Percentiles rank a stretch among this genome's conserved stretches.
Evolutionary conservation across 306 rosid species (phyloP).

Genomic region (Lathyrus sativus): DNA sequence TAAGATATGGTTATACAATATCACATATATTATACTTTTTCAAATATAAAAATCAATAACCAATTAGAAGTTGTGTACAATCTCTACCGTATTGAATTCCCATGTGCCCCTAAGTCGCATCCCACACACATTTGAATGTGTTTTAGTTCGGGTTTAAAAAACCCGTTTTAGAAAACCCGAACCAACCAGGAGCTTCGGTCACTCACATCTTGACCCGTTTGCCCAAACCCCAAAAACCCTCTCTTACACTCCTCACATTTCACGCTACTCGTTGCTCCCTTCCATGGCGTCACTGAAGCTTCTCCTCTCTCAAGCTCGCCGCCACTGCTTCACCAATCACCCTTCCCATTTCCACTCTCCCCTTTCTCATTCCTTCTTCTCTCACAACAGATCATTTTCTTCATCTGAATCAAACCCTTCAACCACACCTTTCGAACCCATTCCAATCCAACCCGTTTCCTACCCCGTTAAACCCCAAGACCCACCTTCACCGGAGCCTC

Average conservation of each 20-base stretch:
- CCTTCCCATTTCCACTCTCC: conserved; percentile 38
- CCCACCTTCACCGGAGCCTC: conserved; percentile 36
- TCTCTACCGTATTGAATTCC: too few relatives aligned
- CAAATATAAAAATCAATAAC: too few relatives aligned
- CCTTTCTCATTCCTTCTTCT: conserved; percentile 40
- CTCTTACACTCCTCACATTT: not conserved
- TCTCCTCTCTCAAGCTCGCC: conserved; percentile 70
- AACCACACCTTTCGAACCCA: conserved; percentile 32
- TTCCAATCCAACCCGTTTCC: conserved; percentile 67
- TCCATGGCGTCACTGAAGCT: conserved; percentile 73
- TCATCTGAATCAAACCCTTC: conserved; percentile 45
- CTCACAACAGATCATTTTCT: conserved; percentile 50
- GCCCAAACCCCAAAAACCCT: conserved; percentile 41
- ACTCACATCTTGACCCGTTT: conserved; percentile 1
- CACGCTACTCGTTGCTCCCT: not conserved
- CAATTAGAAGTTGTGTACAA: too few relatives aligned
- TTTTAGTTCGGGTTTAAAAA: not conserved
- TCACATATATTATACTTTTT: too few relatives aligned
- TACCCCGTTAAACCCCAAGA: conserved; percentile 68
- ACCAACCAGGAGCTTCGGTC: not conserved
- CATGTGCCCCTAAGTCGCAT: too few relatives aligned
- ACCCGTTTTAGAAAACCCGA: not conserved
- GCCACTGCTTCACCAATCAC: conserved; percentile 55
- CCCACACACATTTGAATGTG: not conserved
- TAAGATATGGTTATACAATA: too few relatives aligned